Percentiles rank a stretch among this genome's conserved stretches.
phyloP scores from a whole-genome alignment of 2,329 filamentous ascomycete species.

The Penicillium decumbens region DNA sequence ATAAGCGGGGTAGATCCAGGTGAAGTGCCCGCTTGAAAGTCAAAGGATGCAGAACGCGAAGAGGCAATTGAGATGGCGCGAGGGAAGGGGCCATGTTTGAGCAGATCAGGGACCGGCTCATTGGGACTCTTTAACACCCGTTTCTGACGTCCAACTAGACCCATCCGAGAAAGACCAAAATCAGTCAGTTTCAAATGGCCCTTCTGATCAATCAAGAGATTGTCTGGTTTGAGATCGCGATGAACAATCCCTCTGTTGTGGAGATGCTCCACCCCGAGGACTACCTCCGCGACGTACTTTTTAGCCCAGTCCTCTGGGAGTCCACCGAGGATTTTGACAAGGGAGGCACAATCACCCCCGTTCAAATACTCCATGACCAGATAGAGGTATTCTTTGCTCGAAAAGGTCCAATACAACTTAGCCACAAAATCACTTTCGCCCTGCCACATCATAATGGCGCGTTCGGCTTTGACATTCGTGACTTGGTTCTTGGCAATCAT shows the following conservation, averaged over 20 bases:
- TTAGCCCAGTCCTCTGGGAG: constrained; percentile 96
- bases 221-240: constrained; percentile 94
- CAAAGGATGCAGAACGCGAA: constrained; percentile 88
- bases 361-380: constrained; percentile 99
- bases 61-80: constrained; percentile 80
- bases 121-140: constrained; percentile 72
- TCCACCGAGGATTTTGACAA: constrained; percentile 90
- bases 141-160: constrained; percentile 92
- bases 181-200: constrained; percentile 96
- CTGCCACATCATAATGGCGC: constrained; percentile 99
- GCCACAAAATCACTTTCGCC: constrained; percentile 98
- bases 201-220: constrained; percentile 92
- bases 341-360: constrained; percentile 90
- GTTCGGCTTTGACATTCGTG: constrained; percentile 96
- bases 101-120: constrained; percentile 83
- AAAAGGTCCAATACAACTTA: constrained; percentile 99
- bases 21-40: constrained; percentile 74
- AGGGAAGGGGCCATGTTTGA: constrained; percentile 88
- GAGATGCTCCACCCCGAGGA: constrained; percentile 93
- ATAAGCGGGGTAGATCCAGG: constrained; percentile 81
- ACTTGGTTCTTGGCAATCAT: constrained; percentile 99
- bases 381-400: constrained; percentile 97
- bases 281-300: constrained; percentile 93
- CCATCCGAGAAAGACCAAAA: constrained; percentile 96
- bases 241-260: constrained; percentile 94